These are phyloP conservation scores for Ogataea glucozyma DNA, from an alignment of 805 yeast species.

Conservation along the genomic window DNA sequence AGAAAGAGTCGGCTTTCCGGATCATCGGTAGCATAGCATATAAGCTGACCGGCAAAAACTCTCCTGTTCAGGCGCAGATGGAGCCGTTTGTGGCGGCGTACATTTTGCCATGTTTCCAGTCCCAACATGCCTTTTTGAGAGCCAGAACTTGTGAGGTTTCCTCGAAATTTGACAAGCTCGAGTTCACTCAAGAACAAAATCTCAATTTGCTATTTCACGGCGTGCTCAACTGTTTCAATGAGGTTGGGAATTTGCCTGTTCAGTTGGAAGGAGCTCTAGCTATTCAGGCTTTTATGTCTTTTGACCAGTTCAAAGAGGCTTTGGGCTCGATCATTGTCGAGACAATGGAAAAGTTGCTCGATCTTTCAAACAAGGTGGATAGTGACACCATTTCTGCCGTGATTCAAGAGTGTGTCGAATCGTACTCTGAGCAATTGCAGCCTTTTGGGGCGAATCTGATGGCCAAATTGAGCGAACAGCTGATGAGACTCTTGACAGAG, in stretches of 20 bases:
- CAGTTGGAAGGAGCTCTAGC: constrained; percentile 84
- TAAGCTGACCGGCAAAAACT: constrained; percentile 52
- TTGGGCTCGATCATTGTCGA: constrained; percentile 70
- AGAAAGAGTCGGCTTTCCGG: constrained; percentile 77
- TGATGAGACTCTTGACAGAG: constrained; percentile 69
- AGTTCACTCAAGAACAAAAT: constrained; percentile 44
- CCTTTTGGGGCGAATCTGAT: constrained; percentile 80
- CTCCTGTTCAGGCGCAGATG: constrained; percentile 62
- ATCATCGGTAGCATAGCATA: constrained; percentile 73
- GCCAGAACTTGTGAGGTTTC: constrained; percentile 73
- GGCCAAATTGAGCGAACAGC: constrained; percentile 69
- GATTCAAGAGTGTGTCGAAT: constrained; percentile 94
- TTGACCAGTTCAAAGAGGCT: constrained; percentile 66
- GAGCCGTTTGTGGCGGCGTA: constrained; percentile 63
- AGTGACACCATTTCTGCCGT: constrained; percentile 85
- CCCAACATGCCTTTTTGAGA: constrained; percentile 64
- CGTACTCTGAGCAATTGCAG: constrained; percentile 81
- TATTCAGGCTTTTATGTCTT: constrained; percentile 71
- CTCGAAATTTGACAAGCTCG: constrained; percentile 62
- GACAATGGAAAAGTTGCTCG: constrained; percentile 77
- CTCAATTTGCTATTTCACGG: constrained; percentile 46
- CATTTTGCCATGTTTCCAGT: constrained; percentile 71
- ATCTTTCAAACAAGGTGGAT: constrained; percentile 77
- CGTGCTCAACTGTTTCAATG: constrained; percentile 47
- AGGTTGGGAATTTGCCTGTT: constrained; percentile 63